Evolutionary conservation across 352 stramenopile genomes (phyloP), one percentile per base, ranked within the genome.

Genomic region (Pythium sp.): DNA sequence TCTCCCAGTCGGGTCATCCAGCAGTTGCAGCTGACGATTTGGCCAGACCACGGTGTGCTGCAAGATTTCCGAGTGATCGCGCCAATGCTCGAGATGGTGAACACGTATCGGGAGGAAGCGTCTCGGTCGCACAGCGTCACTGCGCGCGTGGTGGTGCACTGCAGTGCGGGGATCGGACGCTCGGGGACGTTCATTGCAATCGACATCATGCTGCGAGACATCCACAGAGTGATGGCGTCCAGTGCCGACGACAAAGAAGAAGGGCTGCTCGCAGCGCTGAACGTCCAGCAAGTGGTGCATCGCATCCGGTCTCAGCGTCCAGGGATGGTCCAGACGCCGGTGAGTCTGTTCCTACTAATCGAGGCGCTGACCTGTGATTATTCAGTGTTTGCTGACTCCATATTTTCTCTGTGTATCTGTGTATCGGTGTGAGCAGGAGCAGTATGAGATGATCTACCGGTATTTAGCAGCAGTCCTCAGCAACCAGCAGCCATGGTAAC

Each of bases 111-210:
- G 3, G 28, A 71, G 15, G 69, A 81, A 24, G 74, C 77, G 8
- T 75, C 74, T 0, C 62, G 59, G 15, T 15, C 30, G 20, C 66
- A 68, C 5, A 70, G 75, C 15, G 71, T 77, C 26, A 55, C 74
- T 12, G 64, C 75, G 2, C 78, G 72, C 41, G 71, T 92, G 0
- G 67, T 93, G 11, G 86, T 95, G 49, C 87, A 93, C 65, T 95
- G 87, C 72, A 93, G 87, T 53, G 87, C 87, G 0, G 85, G 87
- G 28, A 93, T 95, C 51, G 87, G 87, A 20, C 82, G 87, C 14
- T 94, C 85, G 0, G 85, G 87, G 46, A 95, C 86, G 53, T 91
- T 95, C 62, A 94, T 95, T 54, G 84, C 87, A 12, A 93, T 95
- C 58, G 84, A 95, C 63, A 81, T 92, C 38, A 75, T 95, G 30